phyloP scores from a whole-genome alignment of 768 basidiomycete genomes.

The Omphalotus guepiniiformis region DNA sequence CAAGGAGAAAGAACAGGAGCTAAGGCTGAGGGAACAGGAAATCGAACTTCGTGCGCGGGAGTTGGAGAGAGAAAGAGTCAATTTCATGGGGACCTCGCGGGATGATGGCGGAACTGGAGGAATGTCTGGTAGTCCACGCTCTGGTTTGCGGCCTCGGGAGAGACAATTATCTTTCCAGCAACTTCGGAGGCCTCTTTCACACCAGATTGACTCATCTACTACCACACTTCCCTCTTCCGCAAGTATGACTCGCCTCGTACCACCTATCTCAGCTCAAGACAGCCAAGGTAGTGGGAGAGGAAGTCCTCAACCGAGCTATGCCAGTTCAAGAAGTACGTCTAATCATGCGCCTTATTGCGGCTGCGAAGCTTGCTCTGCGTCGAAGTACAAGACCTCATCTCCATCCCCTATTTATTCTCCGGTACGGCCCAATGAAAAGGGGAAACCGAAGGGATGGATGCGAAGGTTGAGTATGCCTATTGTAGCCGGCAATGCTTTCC shows the following conservation, averaged over 20 bases:
- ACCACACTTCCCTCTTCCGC: conserved; percentile 29
- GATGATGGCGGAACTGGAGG: conserved; percentile 8
- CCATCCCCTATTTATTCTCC: conserved; percentile 16
- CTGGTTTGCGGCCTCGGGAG: conserved; percentile 18
- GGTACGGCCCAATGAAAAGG: conserved; percentile 23
- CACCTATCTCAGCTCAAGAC: conserved; percentile 21
- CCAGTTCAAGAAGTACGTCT: conserved; percentile 18
- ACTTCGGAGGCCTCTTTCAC: conserved; percentile 14
- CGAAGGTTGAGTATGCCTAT: conserved; percentile 73
- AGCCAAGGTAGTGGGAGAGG: neutral
- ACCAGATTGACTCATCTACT: conserved; percentile 6
- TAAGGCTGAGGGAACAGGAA: conserved; percentile 51
- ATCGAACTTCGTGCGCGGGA: conserved; percentile 50
- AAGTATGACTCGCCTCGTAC: conserved; percentile 38
- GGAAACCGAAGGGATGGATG: conserved; percentile 72
- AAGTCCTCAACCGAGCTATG: neutral
- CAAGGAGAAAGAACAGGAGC: conserved; percentile 50
- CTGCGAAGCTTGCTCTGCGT: conserved; percentile 58
- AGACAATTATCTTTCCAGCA: conserved; percentile 31
- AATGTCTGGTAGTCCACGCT: conserved; percentile 14
- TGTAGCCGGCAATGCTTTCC: conserved; percentile 54
- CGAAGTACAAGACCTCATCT: conserved; percentile 42
- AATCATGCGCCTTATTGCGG: conserved; percentile 64
- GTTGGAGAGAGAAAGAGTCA: conserved; percentile 51
- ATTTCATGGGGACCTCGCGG: conserved; percentile 27